phyloP scores from a whole-genome alignment of 2,329 filamentous ascomycete species.

The Colletotrichum spaethianum region DNA sequence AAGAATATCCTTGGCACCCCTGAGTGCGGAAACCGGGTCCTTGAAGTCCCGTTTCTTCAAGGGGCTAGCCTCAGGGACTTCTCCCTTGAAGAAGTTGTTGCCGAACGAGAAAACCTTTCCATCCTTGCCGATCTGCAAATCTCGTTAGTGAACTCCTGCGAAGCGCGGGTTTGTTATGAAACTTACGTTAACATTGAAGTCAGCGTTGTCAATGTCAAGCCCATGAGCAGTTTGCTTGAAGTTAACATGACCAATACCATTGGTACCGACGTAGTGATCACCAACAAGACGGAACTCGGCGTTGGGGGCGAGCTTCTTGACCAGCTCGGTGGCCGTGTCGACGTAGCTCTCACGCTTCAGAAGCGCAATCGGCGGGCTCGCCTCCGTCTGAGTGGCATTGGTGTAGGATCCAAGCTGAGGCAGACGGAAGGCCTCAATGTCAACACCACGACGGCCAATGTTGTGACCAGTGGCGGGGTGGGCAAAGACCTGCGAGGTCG shows the following conservation, averaged over 20 bases:
- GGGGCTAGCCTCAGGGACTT: constrained; percentile 55
- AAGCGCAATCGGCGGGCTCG: constrained; percentile 45
- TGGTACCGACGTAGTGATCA: constrained; percentile 64
- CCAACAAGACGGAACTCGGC: constrained; percentile 60
- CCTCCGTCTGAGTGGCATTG: constrained; percentile 46
- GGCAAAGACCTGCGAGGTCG: constrained; percentile 49
- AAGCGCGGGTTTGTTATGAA: background rate
- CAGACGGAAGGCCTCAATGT: constrained; percentile 52
- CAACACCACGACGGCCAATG: constrained; percentile 50
- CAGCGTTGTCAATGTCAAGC: constrained; percentile 68
- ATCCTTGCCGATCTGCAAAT: constrained; percentile 58
- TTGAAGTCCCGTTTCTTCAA: constrained; percentile 57
- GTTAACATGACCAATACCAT: constrained; percentile 67
- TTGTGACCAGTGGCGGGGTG: constrained; percentile 48
- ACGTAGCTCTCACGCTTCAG: constrained; percentile 54
- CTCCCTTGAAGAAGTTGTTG: constrained; percentile 60
- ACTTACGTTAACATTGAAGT: constrained; percentile 69
- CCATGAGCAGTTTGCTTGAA: constrained; percentile 69
- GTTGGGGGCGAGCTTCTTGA: constrained; percentile 50
- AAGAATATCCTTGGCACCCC: constrained; percentile 54
- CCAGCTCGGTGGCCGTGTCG: constrained; percentile 55
- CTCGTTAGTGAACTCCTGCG: background rate
- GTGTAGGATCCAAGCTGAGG: constrained; percentile 50
- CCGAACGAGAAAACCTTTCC: constrained; percentile 68
- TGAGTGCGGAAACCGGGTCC: constrained; percentile 61